Conservation (phyloP, 2,329 filamentous ascomycete genomes). For the Colletotrichum sp. region DNA sequence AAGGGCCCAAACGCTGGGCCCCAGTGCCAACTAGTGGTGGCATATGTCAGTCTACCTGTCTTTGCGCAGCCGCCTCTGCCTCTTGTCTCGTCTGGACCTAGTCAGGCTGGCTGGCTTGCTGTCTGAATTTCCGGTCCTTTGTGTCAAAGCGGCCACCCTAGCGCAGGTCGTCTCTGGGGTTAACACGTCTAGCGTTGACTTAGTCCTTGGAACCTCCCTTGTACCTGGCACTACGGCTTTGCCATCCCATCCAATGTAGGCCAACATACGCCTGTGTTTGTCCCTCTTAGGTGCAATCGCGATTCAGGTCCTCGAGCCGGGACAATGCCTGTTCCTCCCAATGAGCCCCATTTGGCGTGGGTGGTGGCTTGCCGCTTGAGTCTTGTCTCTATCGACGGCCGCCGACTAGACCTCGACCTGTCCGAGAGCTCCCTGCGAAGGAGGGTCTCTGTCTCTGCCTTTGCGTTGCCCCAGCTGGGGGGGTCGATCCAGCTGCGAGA, state of each 20-base stretch:
- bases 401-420: conserved; percentile 1
- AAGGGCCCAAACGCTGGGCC: neutral
- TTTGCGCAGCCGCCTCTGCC: neutral
- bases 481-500: neutral
- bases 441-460: neutral
- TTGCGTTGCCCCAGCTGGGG: neutral
- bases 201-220: conserved; percentile 1
- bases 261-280: neutral
- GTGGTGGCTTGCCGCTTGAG: conserved; percentile 5
- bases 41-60: conserved; percentile 9
- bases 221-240: conserved; percentile 11
- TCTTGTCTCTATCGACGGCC: neutral
- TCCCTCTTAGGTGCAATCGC: neutral
- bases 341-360: neutral
- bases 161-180: neutral
- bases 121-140: neutral
- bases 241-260: neutral
- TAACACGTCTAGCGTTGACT: neutral
- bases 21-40: neutral
- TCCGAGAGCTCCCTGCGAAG: neutral
- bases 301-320: neutral
- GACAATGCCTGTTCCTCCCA: neutral
- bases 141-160: conserved; percentile 14
- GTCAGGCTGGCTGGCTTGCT: neutral
- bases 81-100: neutral